phyloP scores from a whole-genome alignment of 371 early-diverging fungal genomes.

The Batrachochytrium dendrobatidis region DNA sequence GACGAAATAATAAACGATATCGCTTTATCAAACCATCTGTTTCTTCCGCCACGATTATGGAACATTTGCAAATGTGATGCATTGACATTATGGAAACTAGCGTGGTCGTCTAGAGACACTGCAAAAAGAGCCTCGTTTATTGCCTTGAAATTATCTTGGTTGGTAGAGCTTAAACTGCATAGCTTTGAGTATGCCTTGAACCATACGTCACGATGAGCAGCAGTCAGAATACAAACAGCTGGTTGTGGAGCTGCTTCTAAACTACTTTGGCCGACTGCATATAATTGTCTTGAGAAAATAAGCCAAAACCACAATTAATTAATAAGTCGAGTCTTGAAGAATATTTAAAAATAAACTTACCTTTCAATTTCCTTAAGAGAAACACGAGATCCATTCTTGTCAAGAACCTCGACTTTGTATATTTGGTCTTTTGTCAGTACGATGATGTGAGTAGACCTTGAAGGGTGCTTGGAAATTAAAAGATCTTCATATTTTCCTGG shows the following conservation, averaged over 20 bases:
- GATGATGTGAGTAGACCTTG: slow-evolving; percentile 55
- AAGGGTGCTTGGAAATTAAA: slow-evolving; percentile 37
- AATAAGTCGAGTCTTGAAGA: too few species aligned
- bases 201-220: slow-evolving; percentile 84
- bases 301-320: neutral
- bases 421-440: slow-evolving; percentile 70
- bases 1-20: slow-evolving; percentile 76
- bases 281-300: slow-evolving; percentile 32
- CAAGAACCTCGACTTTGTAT: slow-evolving; percentile 53
- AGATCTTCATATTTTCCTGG: slow-evolving; percentile 48
- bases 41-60: slow-evolving; percentile 66
- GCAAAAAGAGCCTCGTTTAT: slow-evolving; percentile 79
- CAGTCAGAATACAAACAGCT: slow-evolving; percentile 68
- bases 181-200: slow-evolving; percentile 42
- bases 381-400: slow-evolving; percentile 33
- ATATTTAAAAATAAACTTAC: slow-evolving; percentile 35
- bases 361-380: slow-evolving; percentile 65
- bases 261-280: slow-evolving; percentile 30
- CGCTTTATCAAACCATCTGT: slow-evolving; percentile 95
- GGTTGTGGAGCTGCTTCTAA: slow-evolving; percentile 35
- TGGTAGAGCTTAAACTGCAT: slow-evolving; percentile 37
- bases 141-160: slow-evolving; percentile 53
- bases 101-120: slow-evolving; percentile 75
- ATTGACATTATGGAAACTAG: slow-evolving; percentile 52
- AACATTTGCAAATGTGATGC: slow-evolving; percentile 59